A percentile compares a stretch with the other conserved stretches of the same genome.
Conservation (phyloP, 192 early-diverging fungal genomes). For the Rhizophagus clarus region DNA sequence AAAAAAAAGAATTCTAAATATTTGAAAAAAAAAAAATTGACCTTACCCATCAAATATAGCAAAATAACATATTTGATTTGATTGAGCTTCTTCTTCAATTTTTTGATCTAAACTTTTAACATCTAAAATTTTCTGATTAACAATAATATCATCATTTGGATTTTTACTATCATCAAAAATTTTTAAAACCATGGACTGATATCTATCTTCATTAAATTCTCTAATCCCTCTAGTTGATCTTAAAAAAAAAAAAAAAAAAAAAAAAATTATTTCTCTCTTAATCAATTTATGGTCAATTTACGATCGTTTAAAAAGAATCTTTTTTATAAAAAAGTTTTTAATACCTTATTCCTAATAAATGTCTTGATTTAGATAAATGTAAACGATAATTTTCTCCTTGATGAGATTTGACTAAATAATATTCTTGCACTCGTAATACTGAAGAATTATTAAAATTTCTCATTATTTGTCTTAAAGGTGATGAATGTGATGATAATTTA, state of each 20-base stretch:
- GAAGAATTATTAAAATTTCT: not conserved
- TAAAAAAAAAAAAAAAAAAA: constrained; percentile 10
- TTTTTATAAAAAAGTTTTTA: not conserved
- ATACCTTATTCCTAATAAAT: constrained; percentile 50
- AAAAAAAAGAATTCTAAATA: too few species aligned
- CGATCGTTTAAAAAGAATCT: too few species aligned
- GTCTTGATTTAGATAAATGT: constrained; percentile 44
- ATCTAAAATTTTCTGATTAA: constrained; percentile 24
- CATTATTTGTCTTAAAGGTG: not conserved
- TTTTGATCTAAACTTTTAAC: not conserved
- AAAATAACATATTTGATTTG: constrained; percentile 48
- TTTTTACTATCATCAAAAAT: constrained; percentile 23
- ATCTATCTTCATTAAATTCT: constrained; percentile 59
- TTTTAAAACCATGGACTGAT: constrained; percentile 45
- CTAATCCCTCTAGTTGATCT: constrained; percentile 57
- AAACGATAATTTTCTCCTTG: constrained; percentile 46
- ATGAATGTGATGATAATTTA: not conserved
- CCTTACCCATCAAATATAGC: constrained; percentile 62
- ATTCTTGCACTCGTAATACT: constrained; percentile 18
- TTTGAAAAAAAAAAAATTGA: not conserved
- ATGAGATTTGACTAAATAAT: constrained; percentile 20
- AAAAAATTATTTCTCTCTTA: not conserved
- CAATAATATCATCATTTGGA: not conserved
- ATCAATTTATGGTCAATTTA: not conserved
- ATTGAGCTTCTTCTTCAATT: constrained; percentile 34